Conservation (phyloP, 306 rosid genomes). For the Casuarina equisetifolia region DNA sequence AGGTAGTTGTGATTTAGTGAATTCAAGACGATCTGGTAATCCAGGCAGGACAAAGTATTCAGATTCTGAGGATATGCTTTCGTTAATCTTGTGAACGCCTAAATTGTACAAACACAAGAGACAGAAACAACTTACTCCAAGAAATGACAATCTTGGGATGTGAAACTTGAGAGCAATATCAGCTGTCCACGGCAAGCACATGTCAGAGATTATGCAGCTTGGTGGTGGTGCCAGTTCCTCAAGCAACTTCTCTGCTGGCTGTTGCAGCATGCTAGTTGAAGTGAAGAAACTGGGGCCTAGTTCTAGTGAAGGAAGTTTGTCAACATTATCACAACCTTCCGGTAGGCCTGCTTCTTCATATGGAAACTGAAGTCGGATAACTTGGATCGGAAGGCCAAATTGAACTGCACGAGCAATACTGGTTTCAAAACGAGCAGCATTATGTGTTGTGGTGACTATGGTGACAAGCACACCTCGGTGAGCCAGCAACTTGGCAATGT, state of each 20-base stretch:
- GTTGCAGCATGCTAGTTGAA: conserved; percentile 31
- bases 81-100: not conserved
- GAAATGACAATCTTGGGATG: conserved; percentile 64
- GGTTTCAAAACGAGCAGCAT: conserved; percentile 29
- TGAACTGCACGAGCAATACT: conserved; percentile 15
- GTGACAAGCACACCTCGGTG: conserved; percentile 26
- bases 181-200: conserved; percentile 47
- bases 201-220: conserved; percentile 61
- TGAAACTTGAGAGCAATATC: conserved; percentile 40
- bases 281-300: conserved; percentile 25
- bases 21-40: conserved; percentile 36
- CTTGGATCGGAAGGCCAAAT: conserved; percentile 24
- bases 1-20: conserved; percentile 30
- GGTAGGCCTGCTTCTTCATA: conserved; percentile 47
- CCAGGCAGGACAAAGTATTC: conserved; percentile 42
- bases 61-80: conserved; percentile 8
- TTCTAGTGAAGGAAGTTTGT: conserved; percentile 49
- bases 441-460: conserved; percentile 35
- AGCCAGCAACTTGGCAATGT: conserved; percentile 34
- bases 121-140: conserved; percentile 48
- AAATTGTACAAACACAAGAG: conserved; percentile 26
- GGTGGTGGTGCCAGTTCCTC: conserved; percentile 44
- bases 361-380: conserved; percentile 26
- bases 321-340: conserved; percentile 59
- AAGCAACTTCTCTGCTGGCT: conserved; percentile 39